Evolutionary conservation across 495 filamentous ascomycete species (phyloP).

Genomic region (Lophiostoma macrostomum): DNA sequence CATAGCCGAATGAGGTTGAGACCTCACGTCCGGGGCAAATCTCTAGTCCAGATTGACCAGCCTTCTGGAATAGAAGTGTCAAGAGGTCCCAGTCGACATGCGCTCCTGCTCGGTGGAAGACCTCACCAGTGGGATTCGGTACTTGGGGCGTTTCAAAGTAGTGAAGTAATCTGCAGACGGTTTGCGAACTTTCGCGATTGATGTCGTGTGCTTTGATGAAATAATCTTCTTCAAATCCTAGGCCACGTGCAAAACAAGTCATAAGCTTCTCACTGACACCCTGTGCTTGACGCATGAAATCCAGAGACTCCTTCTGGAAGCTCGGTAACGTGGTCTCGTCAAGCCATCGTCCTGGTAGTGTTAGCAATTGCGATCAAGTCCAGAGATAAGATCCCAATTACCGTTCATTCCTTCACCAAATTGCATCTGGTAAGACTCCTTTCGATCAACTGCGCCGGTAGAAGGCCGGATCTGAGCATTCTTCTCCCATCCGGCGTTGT

Average conservation of each 20-base stretch:
- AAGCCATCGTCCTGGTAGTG: constrained; percentile 54
- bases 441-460: constrained; percentile 59
- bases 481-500: constrained; percentile 65
- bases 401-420: constrained; percentile 41
- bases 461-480: constrained; percentile 59
- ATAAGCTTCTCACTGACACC: constrained; percentile 56
- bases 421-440: constrained; percentile 63
- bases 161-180: constrained; percentile 57
- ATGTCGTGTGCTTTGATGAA: constrained; percentile 57
- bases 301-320: constrained; percentile 45
- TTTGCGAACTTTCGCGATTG: constrained; percentile 49
- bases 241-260: constrained; percentile 56
- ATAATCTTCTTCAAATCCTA: constrained; percentile 56
- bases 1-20: constrained; percentile 57
- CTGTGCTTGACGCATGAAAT: constrained; percentile 57
- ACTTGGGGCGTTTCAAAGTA: constrained; percentile 45
- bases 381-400: neutral
- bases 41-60: constrained; percentile 61
- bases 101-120: constrained; percentile 60
- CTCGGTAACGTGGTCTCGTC: constrained; percentile 48
- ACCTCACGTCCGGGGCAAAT: constrained; percentile 64
- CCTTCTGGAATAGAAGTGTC: constrained; percentile 63
- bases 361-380: constrained; percentile 19
- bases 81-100: constrained; percentile 64
- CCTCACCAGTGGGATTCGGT: constrained; percentile 40